These are phyloP conservation scores for Podila verticillata DNA, from an alignment of 192 early-diverging fungal species.

Conservation along the genomic window DNA sequence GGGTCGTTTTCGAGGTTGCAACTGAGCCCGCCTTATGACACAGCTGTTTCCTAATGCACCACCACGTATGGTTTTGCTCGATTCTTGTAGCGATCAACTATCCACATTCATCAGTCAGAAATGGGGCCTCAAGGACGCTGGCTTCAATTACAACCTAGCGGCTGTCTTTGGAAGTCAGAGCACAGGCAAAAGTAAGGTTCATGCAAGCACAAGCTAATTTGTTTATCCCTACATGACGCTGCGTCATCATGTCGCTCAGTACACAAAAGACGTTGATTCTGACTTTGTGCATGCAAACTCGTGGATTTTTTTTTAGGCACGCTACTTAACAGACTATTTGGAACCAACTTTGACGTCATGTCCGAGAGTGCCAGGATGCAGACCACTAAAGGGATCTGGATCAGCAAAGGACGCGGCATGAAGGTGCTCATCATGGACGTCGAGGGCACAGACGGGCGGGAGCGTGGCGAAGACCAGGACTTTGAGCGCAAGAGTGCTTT, in stretches of 20 bases:
- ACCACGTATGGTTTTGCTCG: too few species aligned
- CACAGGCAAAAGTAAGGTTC: slow-evolving; percentile 89
- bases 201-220: not conserved
- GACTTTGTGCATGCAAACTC: not conserved
- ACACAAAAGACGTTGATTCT: not conserved
- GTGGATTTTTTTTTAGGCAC: slow-evolving; percentile 68
- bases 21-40: too few species aligned
- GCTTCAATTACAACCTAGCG: slow-evolving; percentile 96
- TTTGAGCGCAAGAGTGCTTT: slow-evolving; percentile 99
- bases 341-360: slow-evolving; percentile 98
- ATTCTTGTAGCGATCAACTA: slow-evolving; percentile 64
- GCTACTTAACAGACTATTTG: slow-evolving; percentile 95
- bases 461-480: slow-evolving; percentile 98
- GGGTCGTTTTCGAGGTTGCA: not conserved
- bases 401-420: slow-evolving; percentile 78
- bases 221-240: not conserved
- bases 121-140: slow-evolving; percentile 84
- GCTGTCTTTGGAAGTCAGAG: slow-evolving; percentile 99
- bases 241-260: not conserved
- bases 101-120: slow-evolving; percentile 81
- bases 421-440: slow-evolving; percentile 95
- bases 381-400: slow-evolving; percentile 99
- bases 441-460: slow-evolving; percentile 98
- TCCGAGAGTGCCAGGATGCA: slow-evolving; percentile 82
- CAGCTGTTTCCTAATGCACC: not conserved